Evolutionary conservation across 768 basidiomycete species (phyloP), one percentile per base, ranked within the genome.

Genomic region (Tulasnella sp.): DNA sequence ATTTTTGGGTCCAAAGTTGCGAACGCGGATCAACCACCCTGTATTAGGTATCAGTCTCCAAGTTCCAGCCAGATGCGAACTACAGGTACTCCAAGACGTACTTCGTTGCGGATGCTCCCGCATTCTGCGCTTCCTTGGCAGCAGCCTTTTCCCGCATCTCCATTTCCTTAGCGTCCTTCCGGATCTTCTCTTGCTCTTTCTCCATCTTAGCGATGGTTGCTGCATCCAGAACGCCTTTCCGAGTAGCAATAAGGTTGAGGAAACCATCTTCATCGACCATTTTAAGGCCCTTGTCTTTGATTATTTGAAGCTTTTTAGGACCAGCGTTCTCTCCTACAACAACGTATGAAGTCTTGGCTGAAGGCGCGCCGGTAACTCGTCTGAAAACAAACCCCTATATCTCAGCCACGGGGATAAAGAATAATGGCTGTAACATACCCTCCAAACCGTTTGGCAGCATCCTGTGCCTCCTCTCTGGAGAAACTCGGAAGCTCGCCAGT

Each of bases 1-100:
- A 99, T 13, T 95, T 91, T 42, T 91, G 92, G 51, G 98, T 98
- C 98, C 98, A 99, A 0, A 99, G 87, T 83, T 97, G 95, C 3
- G 82, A 80, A 11, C 82, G 82, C 0, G 88, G 87, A 0, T 86
- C 86, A 3, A 86, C 84, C 2, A 37, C 29, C 77, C 46, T 70
- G 37, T 11, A 6, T 5, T 35, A 70, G 29, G 20, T 26, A 37
- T 61, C 32, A 61, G 57, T 20, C 39, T 20, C 32, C 40, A 18
- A 55, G 13, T 6, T 32, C n/a, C 32, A 26, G 70, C 40, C 9
- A 20, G 2, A 23, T 3, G 42, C 18, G 48, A 75, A 29, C 15
- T 48, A 11, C 20, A 48, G n/a, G n/a, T 75, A 29, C 15, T 1
- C n/a, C 20, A 32, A 84, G 83, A 80, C 81, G 73, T 81, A 26